phyloP scores from a whole-genome alignment of 2,329 filamentous ascomycete genomes.

The Clonostachys rhizophaga region DNA sequence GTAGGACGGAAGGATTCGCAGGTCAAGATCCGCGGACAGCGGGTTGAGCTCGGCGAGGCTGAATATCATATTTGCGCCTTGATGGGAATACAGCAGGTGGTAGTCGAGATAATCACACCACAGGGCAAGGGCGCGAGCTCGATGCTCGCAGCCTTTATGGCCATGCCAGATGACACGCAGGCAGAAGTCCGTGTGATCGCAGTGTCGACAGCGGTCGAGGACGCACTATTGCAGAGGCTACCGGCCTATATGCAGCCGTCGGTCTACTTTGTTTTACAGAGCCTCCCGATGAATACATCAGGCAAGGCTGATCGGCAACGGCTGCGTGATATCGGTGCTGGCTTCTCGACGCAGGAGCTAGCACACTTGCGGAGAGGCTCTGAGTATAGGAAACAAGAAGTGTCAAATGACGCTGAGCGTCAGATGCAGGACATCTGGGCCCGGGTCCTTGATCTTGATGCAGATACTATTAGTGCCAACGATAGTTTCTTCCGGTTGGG shows the following conservation, averaged over 20 bases:
- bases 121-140: background rate
- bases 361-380: background rate
- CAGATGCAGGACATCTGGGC: background rate
- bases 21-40: conserved; percentile 54
- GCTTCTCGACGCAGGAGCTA: background rate
- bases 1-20: conserved; percentile 49
- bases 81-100: background rate
- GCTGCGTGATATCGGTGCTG: background rate
- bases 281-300: background rate
- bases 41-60: conserved; percentile 41
- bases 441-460: background rate
- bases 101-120: conserved; percentile 2
- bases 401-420: background rate
- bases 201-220: background rate
- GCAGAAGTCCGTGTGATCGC: background rate
- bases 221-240: background rate
- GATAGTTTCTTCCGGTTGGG: conserved; percentile 40
- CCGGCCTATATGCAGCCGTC: conserved; percentile 4
- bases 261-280: conserved; percentile 1
- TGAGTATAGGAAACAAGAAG: background rate
- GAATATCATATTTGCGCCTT: conserved; percentile 5
- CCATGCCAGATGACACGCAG: background rate
- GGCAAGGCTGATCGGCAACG: background rate
- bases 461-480: conserved; percentile 17
- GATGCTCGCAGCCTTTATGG: background rate